Base-by-base conservation (phyloP, 2,329 filamentous ascomycete species). In the Fusarium foetens region DNA sequence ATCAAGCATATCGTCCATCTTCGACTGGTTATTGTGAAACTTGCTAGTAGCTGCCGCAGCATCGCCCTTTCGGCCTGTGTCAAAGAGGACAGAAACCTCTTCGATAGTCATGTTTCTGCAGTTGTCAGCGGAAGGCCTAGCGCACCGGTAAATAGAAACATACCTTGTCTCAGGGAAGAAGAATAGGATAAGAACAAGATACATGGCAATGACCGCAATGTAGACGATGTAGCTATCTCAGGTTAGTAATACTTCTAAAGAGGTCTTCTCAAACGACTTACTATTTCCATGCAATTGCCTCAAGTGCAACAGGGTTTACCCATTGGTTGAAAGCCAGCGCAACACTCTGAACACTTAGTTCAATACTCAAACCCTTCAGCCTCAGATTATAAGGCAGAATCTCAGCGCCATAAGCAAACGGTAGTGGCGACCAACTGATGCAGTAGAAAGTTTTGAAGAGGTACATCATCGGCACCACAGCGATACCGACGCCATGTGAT, bases 311-410 rank as follows among this genome's bases (percentile, higher is more conserved):
- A 0, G 74, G 75, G 16, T 76, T 76, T 0, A 76, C 75, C 64
- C 66, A 76, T 29, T 75, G 70, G 2, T 75, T 76, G 46, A 76
- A 75, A 29, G 75, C 68, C 3, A 73, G 41, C 2, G 70, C 72
- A 14, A 76, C 65, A 31, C 58, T 74, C 19, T 69, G 59, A 12
- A 73, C 58, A 33, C 57, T 62, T 0, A 64, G 16, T 39, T 69
- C 64, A 9, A 78, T 72, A 33, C 71, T 75, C 21, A 77, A 55
- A 2, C 77, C 77, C 48, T 78, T 78, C 25, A 77, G 35, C 12
- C 77, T 69, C 4, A 78, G 66, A 10, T 70, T 72, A 23, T 77
- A 79, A 1, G 77, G 77, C 2, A 79, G 57, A 33, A 79, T 77
- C 63, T 78, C 77, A 13, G 75, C 70, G 0, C 73, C 71, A 48